Evolutionary conservation across 2,329 filamentous ascomycete genomes (phyloP).

Genomic region (Fusarium tanahbumbuense): DNA sequence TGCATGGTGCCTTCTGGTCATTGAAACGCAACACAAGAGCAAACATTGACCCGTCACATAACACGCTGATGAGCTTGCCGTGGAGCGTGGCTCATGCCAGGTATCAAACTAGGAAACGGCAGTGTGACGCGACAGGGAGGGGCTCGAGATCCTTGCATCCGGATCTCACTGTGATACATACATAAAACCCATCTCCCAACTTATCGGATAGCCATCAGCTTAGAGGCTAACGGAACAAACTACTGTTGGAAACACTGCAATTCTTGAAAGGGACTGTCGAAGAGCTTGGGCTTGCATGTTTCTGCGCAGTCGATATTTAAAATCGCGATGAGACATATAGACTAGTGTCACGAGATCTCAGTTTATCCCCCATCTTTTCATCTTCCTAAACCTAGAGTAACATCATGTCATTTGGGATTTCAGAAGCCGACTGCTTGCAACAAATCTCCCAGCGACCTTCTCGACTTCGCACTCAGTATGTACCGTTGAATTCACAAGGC

Average conservation of each 20-base stretch:
- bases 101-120: slow-evolving; percentile 8
- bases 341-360: neutral
- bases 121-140: neutral
- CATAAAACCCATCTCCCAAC: neutral
- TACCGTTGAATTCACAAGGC: neutral
- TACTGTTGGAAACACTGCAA: neutral
- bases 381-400: neutral
- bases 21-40: slow-evolving; percentile 12
- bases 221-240: neutral
- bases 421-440: neutral
- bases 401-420: neutral
- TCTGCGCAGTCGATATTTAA: neutral
- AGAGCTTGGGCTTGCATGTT: neutral
- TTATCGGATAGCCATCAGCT: neutral
- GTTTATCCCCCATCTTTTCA: neutral
- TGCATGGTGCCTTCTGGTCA: slow-evolving; percentile 28
- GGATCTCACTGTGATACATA: neutral
- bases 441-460: neutral
- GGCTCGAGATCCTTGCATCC: neutral
- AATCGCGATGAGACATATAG: neutral
- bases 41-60: slow-evolving; percentile 26
- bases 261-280: slow-evolving; percentile 2
- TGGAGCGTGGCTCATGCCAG: slow-evolving; percentile 5
- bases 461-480: neutral
- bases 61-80: neutral